Percentiles rank a stretch among this genome's conserved stretches.
Evolutionary conservation across 495 filamentous ascomycete species (phyloP).

Genomic region (Aspergillus wentii): DNA sequence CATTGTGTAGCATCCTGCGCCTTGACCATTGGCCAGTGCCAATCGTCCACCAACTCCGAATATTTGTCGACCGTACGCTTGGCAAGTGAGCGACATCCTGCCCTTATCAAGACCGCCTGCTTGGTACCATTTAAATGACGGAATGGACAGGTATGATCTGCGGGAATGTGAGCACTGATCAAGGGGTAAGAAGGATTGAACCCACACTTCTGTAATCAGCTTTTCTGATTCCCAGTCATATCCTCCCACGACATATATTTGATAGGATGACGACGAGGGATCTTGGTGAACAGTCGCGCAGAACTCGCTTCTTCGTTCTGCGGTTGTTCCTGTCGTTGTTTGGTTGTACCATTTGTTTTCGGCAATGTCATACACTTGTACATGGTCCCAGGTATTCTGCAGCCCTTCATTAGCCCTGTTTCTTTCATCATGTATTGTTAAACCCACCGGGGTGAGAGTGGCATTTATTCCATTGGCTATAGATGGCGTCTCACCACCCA

Average conservation of each 20-base stretch:
- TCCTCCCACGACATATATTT: constrained; percentile 11
- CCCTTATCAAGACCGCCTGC: constrained; percentile 4
- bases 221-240: constrained; percentile 2
- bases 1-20: constrained; percentile 9
- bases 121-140: constrained; percentile 12
- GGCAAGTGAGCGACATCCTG: constrained; percentile 11
- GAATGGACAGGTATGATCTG: constrained; percentile 12
- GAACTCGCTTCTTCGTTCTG: constrained; percentile 9
- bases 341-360: constrained; percentile 14
- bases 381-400: constrained; percentile 13
- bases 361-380: constrained; percentile 13
- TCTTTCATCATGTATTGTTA: neutral
- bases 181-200: too few species aligned
- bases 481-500: constrained; percentile 13
- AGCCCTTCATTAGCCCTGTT: neutral
- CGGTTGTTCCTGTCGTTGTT: constrained; percentile 5
- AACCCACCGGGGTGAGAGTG: constrained; percentile 2
- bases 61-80: constrained; percentile 10
- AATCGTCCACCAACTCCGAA: constrained; percentile 13
- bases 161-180: too few species aligned
- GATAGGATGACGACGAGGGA: constrained; percentile 4
- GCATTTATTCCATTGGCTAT: constrained; percentile 8
- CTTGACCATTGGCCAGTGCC: constrained; percentile 5
- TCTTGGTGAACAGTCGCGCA: constrained; percentile 13
- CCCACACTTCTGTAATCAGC: constrained; percentile 3